phyloP scores from a whole-genome alignment of 306 rosid species.

The Corylus americana region DNA sequence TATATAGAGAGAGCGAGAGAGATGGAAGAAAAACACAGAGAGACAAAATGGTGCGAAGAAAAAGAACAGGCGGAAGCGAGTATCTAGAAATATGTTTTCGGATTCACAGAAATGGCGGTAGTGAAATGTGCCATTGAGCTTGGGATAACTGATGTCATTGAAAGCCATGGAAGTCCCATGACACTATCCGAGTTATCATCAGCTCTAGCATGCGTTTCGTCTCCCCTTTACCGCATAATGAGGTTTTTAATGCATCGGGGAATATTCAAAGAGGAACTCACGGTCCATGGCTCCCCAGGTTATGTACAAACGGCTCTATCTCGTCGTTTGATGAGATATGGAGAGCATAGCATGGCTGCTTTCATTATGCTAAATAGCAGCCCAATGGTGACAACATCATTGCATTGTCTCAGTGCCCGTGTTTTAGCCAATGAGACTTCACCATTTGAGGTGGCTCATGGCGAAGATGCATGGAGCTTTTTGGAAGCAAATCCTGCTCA shows the following conservation, averaged over 20 bases:
- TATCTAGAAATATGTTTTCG: slow-evolving; percentile 51
- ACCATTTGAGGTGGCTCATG: slow-evolving; percentile 45
- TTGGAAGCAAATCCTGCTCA: not conserved
- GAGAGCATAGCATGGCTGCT: slow-evolving; percentile 31
- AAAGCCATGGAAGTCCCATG: slow-evolving; percentile 47
- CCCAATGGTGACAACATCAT: slow-evolving; percentile 44
- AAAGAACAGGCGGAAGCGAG: slow-evolving; percentile 36
- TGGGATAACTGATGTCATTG: slow-evolving; percentile 61
- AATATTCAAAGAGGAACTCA: slow-evolving; percentile 42
- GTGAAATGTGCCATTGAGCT: slow-evolving; percentile 72
- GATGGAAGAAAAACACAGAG: slow-evolving; percentile 27
- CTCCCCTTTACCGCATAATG: slow-evolving; percentile 45
- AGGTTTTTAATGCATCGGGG: slow-evolving; percentile 47
- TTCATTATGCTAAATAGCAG: slow-evolving; percentile 33
- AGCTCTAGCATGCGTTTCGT: slow-evolving; percentile 36
- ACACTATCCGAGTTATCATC: slow-evolving; percentile 51
- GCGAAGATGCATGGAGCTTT: slow-evolving; percentile 56
- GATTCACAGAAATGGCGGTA: slow-evolving; percentile 57
- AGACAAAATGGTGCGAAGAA: slow-evolving; percentile 19
- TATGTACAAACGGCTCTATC: slow-evolving; percentile 31
- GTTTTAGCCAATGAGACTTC: not conserved
- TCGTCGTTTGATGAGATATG: not conserved
- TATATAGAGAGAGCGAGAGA: not conserved
- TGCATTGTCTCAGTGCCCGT: slow-evolving; percentile 32
- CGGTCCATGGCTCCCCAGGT: not conserved